phyloP scores from a whole-genome alignment of 2,329 filamentous ascomycete species.

The Chalara sp. region DNA sequence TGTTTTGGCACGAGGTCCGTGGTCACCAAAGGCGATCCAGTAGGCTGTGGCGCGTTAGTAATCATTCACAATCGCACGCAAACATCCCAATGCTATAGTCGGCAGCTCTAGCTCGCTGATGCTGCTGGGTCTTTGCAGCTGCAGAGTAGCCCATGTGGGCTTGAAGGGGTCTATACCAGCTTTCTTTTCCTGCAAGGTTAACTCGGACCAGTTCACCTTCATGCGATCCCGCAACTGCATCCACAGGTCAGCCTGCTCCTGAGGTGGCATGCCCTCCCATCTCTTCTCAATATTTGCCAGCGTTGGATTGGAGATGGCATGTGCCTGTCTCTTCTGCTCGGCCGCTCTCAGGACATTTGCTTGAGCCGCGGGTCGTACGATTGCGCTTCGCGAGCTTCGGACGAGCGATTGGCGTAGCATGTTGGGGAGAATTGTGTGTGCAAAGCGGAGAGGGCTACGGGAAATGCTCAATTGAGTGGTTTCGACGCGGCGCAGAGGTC shows the following conservation, averaged over 20 bases:
- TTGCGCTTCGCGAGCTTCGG: conserved; percentile 3
- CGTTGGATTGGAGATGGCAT: conserved; percentile 83
- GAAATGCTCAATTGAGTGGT: conserved; percentile 1
- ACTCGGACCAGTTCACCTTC: conserved; percentile 94
- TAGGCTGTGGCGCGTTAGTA: conserved; percentile 59
- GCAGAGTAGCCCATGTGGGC: no score
- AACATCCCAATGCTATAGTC: no score
- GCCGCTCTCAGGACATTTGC: conserved; percentile 1
- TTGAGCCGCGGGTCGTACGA: neutral
- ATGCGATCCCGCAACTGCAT: conserved; percentile 97
- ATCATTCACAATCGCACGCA: neutral
- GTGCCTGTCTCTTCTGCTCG: conserved; percentile 4
- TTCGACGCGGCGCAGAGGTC: neutral
- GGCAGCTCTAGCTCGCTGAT: no score
- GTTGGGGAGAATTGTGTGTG: neutral
- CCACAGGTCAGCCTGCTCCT: conserved; percentile 99
- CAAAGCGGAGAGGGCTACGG: conserved; percentile 2
- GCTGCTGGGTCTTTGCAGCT: no score
- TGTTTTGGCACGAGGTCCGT: conserved; percentile 78
- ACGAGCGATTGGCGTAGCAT: conserved; percentile 15
- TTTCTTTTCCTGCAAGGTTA: conserved; percentile 98
- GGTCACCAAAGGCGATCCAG: conserved; percentile 96
- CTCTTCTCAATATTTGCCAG: conserved; percentile 98
- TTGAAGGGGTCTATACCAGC: conserved; percentile 58
- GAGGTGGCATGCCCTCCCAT: conserved; percentile 95